Evolutionary conservation across 139 green algal genomes (phyloP).

Genomic region (Zygnema circumcarinatum): DNA sequence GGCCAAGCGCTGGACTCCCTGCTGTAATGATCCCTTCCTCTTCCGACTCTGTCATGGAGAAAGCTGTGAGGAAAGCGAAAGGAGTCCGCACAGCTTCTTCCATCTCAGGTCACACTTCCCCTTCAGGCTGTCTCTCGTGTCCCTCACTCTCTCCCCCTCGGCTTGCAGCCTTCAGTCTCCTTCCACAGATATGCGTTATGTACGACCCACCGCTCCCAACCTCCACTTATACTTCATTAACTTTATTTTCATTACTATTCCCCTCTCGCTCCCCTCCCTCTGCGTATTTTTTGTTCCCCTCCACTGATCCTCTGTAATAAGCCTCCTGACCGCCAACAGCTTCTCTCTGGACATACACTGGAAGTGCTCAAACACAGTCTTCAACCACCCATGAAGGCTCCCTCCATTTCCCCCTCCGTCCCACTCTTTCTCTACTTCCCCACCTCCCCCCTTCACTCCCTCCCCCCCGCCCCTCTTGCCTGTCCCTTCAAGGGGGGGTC

Average conservation of each 20-base stretch:
- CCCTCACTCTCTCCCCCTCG: neutral
- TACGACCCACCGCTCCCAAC: too few relatives aligned
- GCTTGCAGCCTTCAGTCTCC: neutral
- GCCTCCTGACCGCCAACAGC: neutral
- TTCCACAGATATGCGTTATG: too few relatives aligned
- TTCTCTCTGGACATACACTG: neutral
- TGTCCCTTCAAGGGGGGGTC: neutral
- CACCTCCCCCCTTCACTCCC: too few relatives aligned
- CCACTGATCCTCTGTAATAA: neutral
- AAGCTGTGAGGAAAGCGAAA: neutral
- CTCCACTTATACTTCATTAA: neutral
- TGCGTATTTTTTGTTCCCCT: neutral
- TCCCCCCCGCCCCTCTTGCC: neutral
- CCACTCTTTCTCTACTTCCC: neutral
- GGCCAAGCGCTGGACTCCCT: too few relatives aligned
- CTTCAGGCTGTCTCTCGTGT: too few relatives aligned
- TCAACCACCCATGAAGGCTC: neutral
- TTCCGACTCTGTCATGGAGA: neutral
- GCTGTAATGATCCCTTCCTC: too few relatives aligned
- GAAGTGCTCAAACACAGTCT: neutral
- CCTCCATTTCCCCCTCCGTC: too few relatives aligned
- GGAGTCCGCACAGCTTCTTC: neutral
- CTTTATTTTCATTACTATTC: neutral
- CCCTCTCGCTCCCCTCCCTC: neutral
- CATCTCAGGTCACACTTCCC: neutral